phyloP scores from a whole-genome alignment of 2,329 filamentous ascomycete genomes.

The Cladorrhinum sp. region DNA sequence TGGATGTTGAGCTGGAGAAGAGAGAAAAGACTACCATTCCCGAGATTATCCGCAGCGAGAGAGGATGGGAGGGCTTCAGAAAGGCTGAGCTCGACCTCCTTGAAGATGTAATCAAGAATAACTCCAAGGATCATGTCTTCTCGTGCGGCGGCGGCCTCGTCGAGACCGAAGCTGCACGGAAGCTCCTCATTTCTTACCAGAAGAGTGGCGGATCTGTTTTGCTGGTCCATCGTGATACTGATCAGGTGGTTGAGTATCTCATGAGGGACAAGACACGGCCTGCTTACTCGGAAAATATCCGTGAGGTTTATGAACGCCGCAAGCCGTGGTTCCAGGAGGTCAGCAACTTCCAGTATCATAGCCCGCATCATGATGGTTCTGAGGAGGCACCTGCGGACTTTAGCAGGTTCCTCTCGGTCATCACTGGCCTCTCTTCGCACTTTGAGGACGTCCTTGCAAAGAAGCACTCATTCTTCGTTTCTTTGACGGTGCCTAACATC shows the following conservation, averaged over 20 bases:
- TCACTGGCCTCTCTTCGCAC: conserved; percentile 61
- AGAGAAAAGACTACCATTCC: conserved; percentile 74
- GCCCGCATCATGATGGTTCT: conserved; percentile 57
- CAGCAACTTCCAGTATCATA: conserved; percentile 93
- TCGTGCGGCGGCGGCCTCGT: conserved; percentile 94
- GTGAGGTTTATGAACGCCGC: conserved; percentile 82
- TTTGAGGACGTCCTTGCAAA: conserved; percentile 57
- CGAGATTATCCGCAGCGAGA: conserved; percentile 69
- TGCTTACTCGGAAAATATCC: conserved; percentile 89
- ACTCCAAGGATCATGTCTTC: conserved; percentile 74
- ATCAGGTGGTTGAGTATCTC: conserved; percentile 84
- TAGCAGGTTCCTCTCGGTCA: conserved; percentile 65
- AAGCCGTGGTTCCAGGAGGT: conserved; percentile 89
- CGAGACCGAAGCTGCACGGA: conserved; percentile 75
- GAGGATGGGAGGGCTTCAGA: conserved; percentile 87
- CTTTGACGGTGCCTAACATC: conserved; percentile 78
- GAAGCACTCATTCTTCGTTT: conserved; percentile 86
- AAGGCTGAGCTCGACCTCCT: conserved; percentile 73
- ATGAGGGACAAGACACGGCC: conserved; percentile 85
- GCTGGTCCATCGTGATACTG: conserved; percentile 81
- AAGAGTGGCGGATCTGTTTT: conserved; percentile 79
- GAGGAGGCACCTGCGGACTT: conserved; percentile 62
- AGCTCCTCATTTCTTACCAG: conserved; percentile 70
- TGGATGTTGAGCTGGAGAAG: conserved; percentile 82
- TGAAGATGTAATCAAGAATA: conserved; percentile 69